These are phyloP conservation scores for Ogataea pignaliae DNA, from an alignment of 805 yeast genomes.

Conservation along the genomic window DNA sequence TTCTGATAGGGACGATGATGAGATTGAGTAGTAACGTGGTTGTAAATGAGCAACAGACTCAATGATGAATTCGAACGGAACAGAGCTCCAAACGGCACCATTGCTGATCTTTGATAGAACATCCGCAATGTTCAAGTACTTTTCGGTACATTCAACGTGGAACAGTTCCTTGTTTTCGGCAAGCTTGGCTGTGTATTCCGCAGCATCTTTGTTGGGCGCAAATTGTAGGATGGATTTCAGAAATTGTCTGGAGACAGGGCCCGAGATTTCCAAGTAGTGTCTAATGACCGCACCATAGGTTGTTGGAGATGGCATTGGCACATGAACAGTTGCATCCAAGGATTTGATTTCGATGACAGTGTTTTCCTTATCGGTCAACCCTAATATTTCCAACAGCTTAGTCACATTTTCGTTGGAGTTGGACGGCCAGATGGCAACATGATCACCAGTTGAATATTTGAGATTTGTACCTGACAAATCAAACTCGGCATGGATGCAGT, in stretches of 20 bases:
- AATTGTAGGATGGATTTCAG: conserved; percentile 69
- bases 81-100: conserved; percentile 62
- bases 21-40: conserved; percentile 95
- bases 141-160: conserved; percentile 56
- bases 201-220: conserved; percentile 66
- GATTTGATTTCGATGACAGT: conserved; percentile 60
- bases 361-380: conserved; percentile 47
- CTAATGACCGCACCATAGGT: conserved; percentile 85
- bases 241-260: conserved; percentile 89
- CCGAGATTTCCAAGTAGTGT: conserved; percentile 85
- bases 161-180: conserved; percentile 68
- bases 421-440: conserved; percentile 91
- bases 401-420: conserved; percentile 73
- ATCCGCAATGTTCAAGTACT: conserved; percentile 71
- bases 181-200: conserved; percentile 44
- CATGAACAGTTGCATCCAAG: conserved; percentile 61
- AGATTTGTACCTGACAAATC: conserved; percentile 72
- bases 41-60: conserved; percentile 79
- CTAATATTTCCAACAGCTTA: conserved; percentile 61
- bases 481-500: conserved; percentile 87
- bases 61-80: conserved; percentile 80
- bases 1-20: conserved; percentile 79
- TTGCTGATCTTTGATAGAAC: conserved; percentile 57
- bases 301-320: conserved; percentile 66
- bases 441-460: conserved; percentile 93